Percentiles rank a stretch among this genome's conserved stretches.
Evolutionary conservation across 2,329 filamentous ascomycete genomes (phyloP).

Genomic region (Aspergillus japonicus): DNA sequence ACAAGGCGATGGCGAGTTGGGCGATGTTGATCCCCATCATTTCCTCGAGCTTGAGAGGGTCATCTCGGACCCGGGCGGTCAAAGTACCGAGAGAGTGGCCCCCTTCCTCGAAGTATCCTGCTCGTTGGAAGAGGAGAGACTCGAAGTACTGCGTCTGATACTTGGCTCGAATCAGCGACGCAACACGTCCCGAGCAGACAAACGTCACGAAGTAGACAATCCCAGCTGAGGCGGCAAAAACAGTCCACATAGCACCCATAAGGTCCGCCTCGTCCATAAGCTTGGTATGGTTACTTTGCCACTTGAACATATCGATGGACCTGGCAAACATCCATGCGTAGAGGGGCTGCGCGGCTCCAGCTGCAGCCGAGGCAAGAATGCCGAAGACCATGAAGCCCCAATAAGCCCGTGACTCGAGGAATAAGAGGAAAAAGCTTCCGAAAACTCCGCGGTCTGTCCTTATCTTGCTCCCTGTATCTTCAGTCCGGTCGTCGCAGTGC

Average conservation of each 20-base stretch:
- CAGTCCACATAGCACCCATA: constrained; percentile 41
- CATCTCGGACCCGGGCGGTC: constrained; percentile 48
- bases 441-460: no score
- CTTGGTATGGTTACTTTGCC: constrained; percentile 49
- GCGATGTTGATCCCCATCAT: constrained; percentile 48
- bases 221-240: no score
- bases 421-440: no score
- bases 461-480: no score
- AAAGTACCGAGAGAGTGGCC: constrained; percentile 47
- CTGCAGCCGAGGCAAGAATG: neutral
- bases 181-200: constrained; percentile 10
- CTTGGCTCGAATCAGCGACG: no score
- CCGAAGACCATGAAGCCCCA: neutral
- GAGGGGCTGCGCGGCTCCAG: constrained; percentile 16
- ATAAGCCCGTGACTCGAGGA: no score
- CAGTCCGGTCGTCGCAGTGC: no score
- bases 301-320: constrained; percentile 49
- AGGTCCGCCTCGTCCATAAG: constrained; percentile 51
- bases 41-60: constrained; percentile 51
- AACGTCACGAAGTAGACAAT: constrained; percentile 21
- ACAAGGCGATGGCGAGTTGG: constrained; percentile 60
- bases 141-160: no score
- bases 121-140: constrained; percentile 43
- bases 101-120: constrained; percentile 43
- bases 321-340: constrained; percentile 49